Evolutionary conservation across 768 basidiomycete genomes (phyloP).

Genomic region (Gymnopilus junonius): DNA sequence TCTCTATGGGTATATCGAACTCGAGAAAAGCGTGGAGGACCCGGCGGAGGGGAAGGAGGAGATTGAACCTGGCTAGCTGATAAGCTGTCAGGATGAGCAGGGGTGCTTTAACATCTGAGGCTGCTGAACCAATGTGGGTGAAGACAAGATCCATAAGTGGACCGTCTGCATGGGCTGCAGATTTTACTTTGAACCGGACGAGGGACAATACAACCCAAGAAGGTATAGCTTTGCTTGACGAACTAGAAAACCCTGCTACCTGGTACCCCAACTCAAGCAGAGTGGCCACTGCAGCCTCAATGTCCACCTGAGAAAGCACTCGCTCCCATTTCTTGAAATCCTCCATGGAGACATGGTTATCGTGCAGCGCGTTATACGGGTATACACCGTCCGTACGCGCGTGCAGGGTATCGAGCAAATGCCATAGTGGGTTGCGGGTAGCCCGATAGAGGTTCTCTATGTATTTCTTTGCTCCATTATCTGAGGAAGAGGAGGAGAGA

Average conservation of each 20-base stretch:
- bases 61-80: constrained; percentile 53
- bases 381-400: constrained; percentile 25
- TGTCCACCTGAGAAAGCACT: constrained; percentile 35
- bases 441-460: constrained; percentile 37
- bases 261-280: constrained; percentile 17
- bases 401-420: constrained; percentile 39
- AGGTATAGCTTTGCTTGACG: constrained; percentile 32
- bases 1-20: constrained; percentile 30
- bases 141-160: constrained; percentile 48
- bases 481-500: constrained; percentile 19
- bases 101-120: constrained; percentile 41
- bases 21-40: constrained; percentile 47
- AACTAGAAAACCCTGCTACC: background rate
- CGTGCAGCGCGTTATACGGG: constrained; percentile 33
- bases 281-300: constrained; percentile 33
- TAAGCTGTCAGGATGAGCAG: constrained; percentile 51
- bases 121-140: constrained; percentile 36
- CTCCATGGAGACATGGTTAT: constrained; percentile 35
- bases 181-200: constrained; percentile 48
- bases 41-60: constrained; percentile 49
- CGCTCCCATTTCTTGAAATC: constrained; percentile 46
- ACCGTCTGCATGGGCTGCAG: constrained; percentile 46
- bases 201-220: constrained; percentile 62
- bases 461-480: constrained; percentile 32
- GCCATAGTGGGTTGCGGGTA: constrained; percentile 46